phyloP scores from a whole-genome alignment of 2,329 filamentous ascomycete species.

The Elsinoe fawcettii region DNA sequence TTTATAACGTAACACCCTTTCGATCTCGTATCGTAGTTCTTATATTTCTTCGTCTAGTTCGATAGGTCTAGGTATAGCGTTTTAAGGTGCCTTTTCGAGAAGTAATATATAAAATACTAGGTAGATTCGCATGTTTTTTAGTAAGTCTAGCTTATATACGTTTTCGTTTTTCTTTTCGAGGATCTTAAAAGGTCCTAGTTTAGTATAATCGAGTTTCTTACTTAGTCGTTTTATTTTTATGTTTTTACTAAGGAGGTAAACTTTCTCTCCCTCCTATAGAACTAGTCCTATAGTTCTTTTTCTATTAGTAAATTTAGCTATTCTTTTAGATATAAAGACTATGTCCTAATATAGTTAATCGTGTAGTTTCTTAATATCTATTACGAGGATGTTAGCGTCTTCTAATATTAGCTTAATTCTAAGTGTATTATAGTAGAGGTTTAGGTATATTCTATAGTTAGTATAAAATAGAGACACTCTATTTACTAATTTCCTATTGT shows the following conservation, averaged over 20 bases:
- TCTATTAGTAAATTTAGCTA: no score
- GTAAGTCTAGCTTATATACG: no score
- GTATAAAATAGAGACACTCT: no score
- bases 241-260: no score
- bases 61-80: not conserved
- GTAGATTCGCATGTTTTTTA: no score
- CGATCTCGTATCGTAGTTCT: not conserved
- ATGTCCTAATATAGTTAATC: slow-evolving; percentile 5
- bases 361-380: slow-evolving; percentile 5
- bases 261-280: no score
- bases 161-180: slow-evolving; percentile 12
- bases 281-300: no score
- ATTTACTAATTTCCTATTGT: no score
- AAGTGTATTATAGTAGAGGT: not conserved
- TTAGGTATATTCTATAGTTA: slow-evolving; percentile 1
- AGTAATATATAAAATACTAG: no score
- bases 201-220: slow-evolving; percentile 17
- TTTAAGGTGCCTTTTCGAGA: not conserved
- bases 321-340: not conserved
- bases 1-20: not conserved
- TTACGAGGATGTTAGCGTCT: slow-evolving; percentile 4
- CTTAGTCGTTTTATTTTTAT: slow-evolving; percentile 16
- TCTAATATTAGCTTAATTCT: slow-evolving; percentile 12
- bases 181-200: slow-evolving; percentile 16
- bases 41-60: not conserved